Evolutionary conservation across 345 rosid genomes (phyloP), one percentile per base, ranked within the genome.

Genomic region (Eucalyptus regnans): DNA sequence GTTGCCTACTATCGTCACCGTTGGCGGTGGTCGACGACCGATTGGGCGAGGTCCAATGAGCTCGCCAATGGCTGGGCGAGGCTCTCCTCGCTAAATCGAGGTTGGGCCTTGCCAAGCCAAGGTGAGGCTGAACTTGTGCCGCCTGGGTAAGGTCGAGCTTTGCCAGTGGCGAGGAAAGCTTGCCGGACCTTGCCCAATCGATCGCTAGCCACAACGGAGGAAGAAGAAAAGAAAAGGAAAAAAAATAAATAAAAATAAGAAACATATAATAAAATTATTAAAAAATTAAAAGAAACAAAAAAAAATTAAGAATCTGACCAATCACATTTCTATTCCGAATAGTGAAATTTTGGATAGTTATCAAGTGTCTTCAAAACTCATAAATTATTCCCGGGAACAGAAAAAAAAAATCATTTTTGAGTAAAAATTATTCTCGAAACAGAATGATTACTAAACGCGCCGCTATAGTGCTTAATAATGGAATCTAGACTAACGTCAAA

Each of bases 1-100:
- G 0, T 3, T 6, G 4, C 22, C 17, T 7, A 3, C 8, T 8
- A 51, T 7, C 13, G 8, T 6, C 22, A 0, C 0, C 0, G 9
- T 2, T 1, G 46, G 7, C 2, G 2, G 56, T 1, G 4, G 23
- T 0, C 4, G 1, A 0, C 4, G 7, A 1, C 56, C 1, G 0
- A 1, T 1, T 17, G 0, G 23, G 56, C 20, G 0, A 52, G 9
- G 9, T 52, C 3, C 0, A 0, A 1, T 52, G 56, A 18, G 56
- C 1, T 52, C 9, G 1, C 4, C 7, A 0, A 17, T 7, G 7
- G 9, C 1, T 7, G 0, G 23, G 1, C 1, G 23, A 18, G 58
- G 23, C 58, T 52, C 58, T 52, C 58, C 58, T 18, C 1, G 2
- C 58, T 7, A 52, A 52, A 52, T 52, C 0, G 58, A 52, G 58